These are phyloP conservation scores for Magnusiomyces suaveolens DNA, from an alignment of 1,139 yeast genomes.

Conservation along the genomic window DNA sequence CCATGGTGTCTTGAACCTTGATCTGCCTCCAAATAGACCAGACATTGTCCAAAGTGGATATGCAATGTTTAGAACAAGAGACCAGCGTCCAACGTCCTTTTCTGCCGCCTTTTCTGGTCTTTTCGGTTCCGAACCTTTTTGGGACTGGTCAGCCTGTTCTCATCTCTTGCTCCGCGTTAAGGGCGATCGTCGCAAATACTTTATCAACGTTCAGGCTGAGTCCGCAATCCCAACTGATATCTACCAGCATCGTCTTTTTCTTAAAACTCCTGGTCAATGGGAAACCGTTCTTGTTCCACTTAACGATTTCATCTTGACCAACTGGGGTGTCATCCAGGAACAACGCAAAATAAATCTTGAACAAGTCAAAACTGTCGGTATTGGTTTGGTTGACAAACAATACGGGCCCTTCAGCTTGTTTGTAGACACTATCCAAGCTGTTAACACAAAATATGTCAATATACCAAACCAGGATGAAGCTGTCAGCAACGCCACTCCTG, in stretches of 20 bases:
- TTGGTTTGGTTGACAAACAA: slow-evolving; percentile 70
- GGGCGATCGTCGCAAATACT: slow-evolving; percentile 66
- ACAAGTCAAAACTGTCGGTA: slow-evolving; percentile 63
- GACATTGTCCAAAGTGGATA: slow-evolving; percentile 67
- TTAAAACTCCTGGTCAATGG: slow-evolving; percentile 71
- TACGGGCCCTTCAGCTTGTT: slow-evolving; percentile 67
- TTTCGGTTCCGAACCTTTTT: slow-evolving; percentile 23
- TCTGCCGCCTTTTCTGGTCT: slow-evolving; percentile 1
- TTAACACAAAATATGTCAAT: slow-evolving; percentile 10
- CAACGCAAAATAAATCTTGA: slow-evolving; percentile 54
- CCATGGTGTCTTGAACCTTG: slow-evolving; percentile 63
- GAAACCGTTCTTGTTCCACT: slow-evolving; percentile 73
- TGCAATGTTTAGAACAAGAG: slow-evolving; percentile 77
- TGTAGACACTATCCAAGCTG: slow-evolving; percentile 63
- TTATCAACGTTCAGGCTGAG: slow-evolving; percentile 73
- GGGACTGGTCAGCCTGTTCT: slow-evolving; percentile 56
- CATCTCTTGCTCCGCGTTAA: slow-evolving; percentile 60
- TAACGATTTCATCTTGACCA: slow-evolving; percentile 70
- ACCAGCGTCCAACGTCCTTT: slow-evolving; percentile 31
- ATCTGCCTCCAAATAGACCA: slow-evolving; percentile 62
- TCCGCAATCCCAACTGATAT: slow-evolving; percentile 70
- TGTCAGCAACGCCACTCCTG: background rate
- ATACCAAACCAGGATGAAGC: background rate
- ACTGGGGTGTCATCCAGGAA: slow-evolving; percentile 72
- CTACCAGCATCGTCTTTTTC: slow-evolving; percentile 71